Evolutionary conservation across 2,329 filamentous ascomycete species (phyloP), one percentile per base, ranked within the genome.

Genomic region (Balansia obtecta): DNA sequence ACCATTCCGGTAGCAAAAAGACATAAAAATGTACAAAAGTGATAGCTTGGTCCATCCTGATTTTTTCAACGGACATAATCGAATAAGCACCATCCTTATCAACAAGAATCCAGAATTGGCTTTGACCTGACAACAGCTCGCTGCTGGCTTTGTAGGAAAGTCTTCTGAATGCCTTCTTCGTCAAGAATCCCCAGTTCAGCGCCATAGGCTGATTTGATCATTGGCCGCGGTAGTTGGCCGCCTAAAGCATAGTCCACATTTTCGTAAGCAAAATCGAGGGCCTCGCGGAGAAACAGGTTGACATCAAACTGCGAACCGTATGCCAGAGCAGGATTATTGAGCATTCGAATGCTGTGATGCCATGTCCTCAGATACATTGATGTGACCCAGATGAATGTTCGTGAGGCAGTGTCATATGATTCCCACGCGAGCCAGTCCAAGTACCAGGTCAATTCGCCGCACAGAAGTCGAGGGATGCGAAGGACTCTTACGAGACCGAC

Each of bases 401-500:
- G 49, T 13, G 53, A 50, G 3, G 64, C 56, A 20, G 57, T 57
- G 10, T 48, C 48, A 7, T 60, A 58, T 12, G 59, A 55, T 10
- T 52, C 53, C 18, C 51, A 52, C 1, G 63, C 56, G 38, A 68
- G 53, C 63, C 63, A 65, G 55, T 65, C 61, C 50, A 68, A 56
- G 48, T 66, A 68, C 9, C 49, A 45, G 0, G 61, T 57, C 16
- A 67, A 48, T 27, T 58, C 54, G 1, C 48, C 42, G 30, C 53
- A 52, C 2, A 59, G 40, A 12, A 52, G 15, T 1, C 43, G 48
- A 7, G 61, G 56, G 18, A 60, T 52, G 9, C 49, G 53, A 39
- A 66, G 48, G 27, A 67, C 52, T 16, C 60, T 54, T 16, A 67
- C 48, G 32, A 68, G 57, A 13, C 63, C 64, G 42, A 67, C 59